Base-by-base conservation (phyloP, 768 basidiomycete genomes). In the Fistulinella prunicolor region DNA sequence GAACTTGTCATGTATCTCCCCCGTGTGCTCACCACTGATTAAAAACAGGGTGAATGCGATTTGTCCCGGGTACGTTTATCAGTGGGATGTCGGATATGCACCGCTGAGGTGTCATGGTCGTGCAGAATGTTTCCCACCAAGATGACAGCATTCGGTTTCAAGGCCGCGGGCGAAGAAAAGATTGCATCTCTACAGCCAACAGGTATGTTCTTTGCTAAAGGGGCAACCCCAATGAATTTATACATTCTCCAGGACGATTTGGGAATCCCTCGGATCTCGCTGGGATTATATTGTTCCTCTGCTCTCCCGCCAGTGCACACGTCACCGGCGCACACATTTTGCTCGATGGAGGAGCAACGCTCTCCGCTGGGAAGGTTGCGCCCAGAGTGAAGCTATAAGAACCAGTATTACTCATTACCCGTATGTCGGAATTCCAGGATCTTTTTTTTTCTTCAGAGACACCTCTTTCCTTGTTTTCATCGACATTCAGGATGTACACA, bases 71-170 rank as follows among this genome's bases (percentile, higher is more conserved):
- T 88, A 62, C 41, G 69, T 52, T 36, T 34, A 17, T 42, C 24
- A 4, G 12, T 6, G 4, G n/a, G n/a, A n/a, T n/a, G n/a, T n/a
- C n/a, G n/a, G 6, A 28, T 28, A 28, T 28, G 26, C 6, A 28
- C 26, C 10, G 6, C 38, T 51, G 36, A 53, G 8, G 10, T 17
- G 19, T 12, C 23, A 14, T 10, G 6, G 32, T n/a, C 14, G 32
- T 28, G 4, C 53, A 85, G 85, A 2, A 68, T 89, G 12, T 93
- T 88, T 70, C 87, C 86, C 0, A 86, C 85, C 38, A 89, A 85
- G 70, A 91, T 93, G 89, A 91, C 89, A 1, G 80, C 85, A 0
- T 89, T 72, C 42, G 85, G 81, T 3, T 68, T 89, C 54, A 78
- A 80, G 55, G 73, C 61, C 2, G 66, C 66, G 3, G 83, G 85